Conservation (phyloP, 1,284 basidiomycete species). For the Sanghuangporus weigelae region DNA sequence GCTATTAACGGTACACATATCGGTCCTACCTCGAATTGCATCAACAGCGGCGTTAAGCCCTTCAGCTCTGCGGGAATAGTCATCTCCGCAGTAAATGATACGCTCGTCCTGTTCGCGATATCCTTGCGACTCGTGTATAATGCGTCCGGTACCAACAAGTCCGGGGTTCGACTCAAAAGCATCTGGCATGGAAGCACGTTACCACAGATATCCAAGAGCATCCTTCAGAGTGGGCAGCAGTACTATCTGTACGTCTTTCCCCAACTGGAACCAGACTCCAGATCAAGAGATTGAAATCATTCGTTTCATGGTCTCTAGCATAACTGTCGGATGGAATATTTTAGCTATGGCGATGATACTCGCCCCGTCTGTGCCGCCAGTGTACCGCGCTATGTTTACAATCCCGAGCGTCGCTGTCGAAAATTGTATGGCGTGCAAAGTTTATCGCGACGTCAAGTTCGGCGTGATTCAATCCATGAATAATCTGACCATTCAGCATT, state of each 20-base stretch:
- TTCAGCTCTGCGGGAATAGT: neutral
- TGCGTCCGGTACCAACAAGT: neutral
- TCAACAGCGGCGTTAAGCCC: neutral
- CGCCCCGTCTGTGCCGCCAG: conserved; percentile 11
- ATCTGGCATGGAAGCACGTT: conserved; percentile 26
- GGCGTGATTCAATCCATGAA: conserved; percentile 8
- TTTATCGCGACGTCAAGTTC: conserved; percentile 24
- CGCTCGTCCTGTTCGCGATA: conserved; percentile 11
- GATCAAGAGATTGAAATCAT: neutral
- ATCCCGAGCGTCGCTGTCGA: conserved; percentile 23
- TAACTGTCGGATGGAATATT: conserved; percentile 24
- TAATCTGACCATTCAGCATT: neutral
- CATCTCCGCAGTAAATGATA: neutral
- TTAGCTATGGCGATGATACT: conserved; percentile 22
- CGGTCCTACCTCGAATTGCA: neutral
- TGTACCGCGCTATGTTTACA: conserved; percentile 18
- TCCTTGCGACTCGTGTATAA: conserved; percentile 5
- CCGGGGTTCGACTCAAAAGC: neutral
- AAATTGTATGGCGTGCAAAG: conserved; percentile 28
- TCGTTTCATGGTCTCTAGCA: conserved; percentile 13
- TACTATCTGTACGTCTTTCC: conserved; percentile 28
- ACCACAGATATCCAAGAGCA: conserved; percentile 24
- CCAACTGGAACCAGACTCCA: neutral
- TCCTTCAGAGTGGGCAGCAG: conserved; percentile 29
- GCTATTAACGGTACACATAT: conserved; percentile 9